Evolutionary conservation across 2,329 filamentous ascomycete species (phyloP).

Genomic region (Epichloe sylvatica): DNA sequence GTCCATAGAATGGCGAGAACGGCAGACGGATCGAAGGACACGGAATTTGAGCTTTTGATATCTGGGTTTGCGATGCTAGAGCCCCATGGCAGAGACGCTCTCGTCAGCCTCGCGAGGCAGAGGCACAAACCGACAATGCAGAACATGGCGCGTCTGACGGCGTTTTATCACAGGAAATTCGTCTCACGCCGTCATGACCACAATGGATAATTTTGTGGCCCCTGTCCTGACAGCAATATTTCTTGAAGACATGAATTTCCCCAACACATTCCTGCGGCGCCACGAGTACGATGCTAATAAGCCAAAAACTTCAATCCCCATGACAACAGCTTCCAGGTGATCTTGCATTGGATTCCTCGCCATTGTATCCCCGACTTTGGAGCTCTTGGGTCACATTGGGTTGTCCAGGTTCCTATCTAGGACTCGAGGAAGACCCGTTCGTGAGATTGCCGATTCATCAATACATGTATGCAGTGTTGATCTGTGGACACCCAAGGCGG

Average conservation of each 20-base stretch:
- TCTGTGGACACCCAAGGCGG: background rate
- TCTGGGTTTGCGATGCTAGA: background rate
- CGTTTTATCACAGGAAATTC: too few relatives aligned
- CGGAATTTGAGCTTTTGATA: background rate
- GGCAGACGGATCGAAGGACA: constrained; percentile 1
- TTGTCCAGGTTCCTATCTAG: too few relatives aligned
- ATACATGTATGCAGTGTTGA: background rate
- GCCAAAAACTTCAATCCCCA: background rate
- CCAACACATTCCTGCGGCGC: background rate
- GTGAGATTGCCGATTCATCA: background rate
- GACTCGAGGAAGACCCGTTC: too few relatives aligned
- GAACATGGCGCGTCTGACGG: background rate
- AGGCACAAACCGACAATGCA: background rate
- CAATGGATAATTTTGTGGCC: too few relatives aligned
- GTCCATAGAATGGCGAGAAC: constrained; percentile 4
- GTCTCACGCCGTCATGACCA: too few relatives aligned
- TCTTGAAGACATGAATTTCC: background rate
- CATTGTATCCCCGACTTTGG: too few relatives aligned
- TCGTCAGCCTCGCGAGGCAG: background rate
- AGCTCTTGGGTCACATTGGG: too few relatives aligned
- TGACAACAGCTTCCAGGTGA: background rate
- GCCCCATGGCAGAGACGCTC: constrained; percentile 1
- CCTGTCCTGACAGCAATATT: too few relatives aligned
- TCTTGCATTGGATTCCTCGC: background rate
- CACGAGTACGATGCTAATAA: background rate